These are phyloP conservation scores for Juglanconis oblonga DNA, from an alignment of 2,329 filamentous ascomycete species.

Conservation along the genomic window DNA sequence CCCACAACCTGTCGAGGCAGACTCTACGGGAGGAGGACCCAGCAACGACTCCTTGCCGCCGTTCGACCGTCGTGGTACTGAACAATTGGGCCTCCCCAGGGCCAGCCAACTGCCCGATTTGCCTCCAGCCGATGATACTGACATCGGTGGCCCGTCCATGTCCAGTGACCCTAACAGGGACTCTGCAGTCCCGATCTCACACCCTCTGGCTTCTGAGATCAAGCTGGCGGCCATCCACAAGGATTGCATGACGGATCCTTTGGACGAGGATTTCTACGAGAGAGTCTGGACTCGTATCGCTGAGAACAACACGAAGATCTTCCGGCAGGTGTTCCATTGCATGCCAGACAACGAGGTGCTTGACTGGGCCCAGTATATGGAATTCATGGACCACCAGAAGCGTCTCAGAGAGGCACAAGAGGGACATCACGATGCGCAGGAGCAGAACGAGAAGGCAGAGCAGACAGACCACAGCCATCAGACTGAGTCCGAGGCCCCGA, in stretches of 20 bases:
- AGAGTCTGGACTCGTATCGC: constrained; percentile 86
- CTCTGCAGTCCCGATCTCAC: constrained; percentile 40
- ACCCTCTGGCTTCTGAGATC: constrained; percentile 64
- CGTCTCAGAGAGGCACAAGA: constrained; percentile 70
- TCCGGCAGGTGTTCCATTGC: constrained; percentile 88
- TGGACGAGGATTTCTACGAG: constrained; percentile 78
- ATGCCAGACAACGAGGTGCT: constrained; percentile 95
- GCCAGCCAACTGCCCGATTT: constrained; percentile 69
- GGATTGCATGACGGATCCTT: constrained; percentile 91
- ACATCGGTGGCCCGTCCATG: constrained; percentile 73
- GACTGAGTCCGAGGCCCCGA: constrained; percentile 24
- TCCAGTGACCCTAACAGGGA: constrained; percentile 52
- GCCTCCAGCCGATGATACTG: constrained; percentile 71
- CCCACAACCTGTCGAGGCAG: constrained; percentile 26
- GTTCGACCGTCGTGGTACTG: constrained; percentile 58
- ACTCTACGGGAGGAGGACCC: constrained; percentile 46
- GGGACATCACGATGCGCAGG: constrained; percentile 39
- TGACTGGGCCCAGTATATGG: constrained; percentile 90
- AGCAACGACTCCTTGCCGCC: constrained; percentile 36
- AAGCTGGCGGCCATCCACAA: constrained; percentile 72
- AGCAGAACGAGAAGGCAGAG: constrained; percentile 49
- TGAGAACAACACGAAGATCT: constrained; percentile 93
- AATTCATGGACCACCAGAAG: constrained; percentile 73
- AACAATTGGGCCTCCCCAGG: constrained; percentile 65
- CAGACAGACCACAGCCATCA: constrained; percentile 29